A percentile compares a stretch with the other conserved stretches of the same genome.
These are phyloP conservation scores for Davidsoniella eucalypti DNA, from an alignment of 2,329 filamentous ascomycete species.

Conservation along the genomic window DNA sequence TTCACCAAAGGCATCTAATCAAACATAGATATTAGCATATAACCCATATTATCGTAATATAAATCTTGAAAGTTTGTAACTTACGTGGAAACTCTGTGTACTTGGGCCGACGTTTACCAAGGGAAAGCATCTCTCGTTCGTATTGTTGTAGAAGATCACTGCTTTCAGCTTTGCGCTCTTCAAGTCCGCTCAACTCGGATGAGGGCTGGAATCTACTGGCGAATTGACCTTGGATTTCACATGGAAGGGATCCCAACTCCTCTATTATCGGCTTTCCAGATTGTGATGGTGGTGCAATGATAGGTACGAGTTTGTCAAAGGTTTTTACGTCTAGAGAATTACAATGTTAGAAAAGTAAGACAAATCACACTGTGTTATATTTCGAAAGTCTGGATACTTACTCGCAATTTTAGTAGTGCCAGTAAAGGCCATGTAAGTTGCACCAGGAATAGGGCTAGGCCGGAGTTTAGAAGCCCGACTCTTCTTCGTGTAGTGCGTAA, in stretches of 20 bases:
- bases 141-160: slow-evolving; percentile 25
- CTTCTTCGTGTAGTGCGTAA: slow-evolving; percentile 25
- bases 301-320: slow-evolving; percentile 28
- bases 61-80: slow-evolving; percentile 11
- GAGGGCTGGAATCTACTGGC: slow-evolving; percentile 26
- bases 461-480: slow-evolving; percentile 23
- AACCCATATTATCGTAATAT: neutral
- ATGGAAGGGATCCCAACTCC: slow-evolving; percentile 24
- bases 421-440: slow-evolving; percentile 23
- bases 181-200: slow-evolving; percentile 23
- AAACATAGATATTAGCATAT: neutral
- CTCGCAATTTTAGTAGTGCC: slow-evolving; percentile 25
- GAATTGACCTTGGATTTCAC: slow-evolving; percentile 29
- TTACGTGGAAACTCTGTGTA: slow-evolving; percentile 30
- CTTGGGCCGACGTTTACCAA: slow-evolving; percentile 28
- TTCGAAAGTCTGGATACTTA: slow-evolving; percentile 11
- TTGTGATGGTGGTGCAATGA: slow-evolving; percentile 25
- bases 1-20: slow-evolving; percentile 27
- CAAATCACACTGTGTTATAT: neutral
- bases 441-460: slow-evolving; percentile 24
- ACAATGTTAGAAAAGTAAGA: neutral
- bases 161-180: slow-evolving; percentile 26
- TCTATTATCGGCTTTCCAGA: slow-evolving; percentile 25
- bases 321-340: slow-evolving; percentile 23
- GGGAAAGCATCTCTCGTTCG: slow-evolving; percentile 24